Conservation (phyloP, 2,329 filamentous ascomycete genomes). For the Paraphoma sp. region DNA sequence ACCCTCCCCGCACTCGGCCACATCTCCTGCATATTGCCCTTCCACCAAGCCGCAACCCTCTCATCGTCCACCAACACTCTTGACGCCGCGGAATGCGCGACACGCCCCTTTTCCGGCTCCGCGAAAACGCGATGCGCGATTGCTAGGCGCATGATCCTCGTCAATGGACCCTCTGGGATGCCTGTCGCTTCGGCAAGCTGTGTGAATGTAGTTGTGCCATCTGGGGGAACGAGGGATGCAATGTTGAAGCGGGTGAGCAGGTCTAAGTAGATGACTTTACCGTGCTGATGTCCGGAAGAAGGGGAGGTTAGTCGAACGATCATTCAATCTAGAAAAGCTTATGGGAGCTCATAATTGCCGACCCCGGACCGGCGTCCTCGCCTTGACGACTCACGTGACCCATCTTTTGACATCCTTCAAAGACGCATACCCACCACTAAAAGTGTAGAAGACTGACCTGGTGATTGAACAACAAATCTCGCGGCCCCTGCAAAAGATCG, state of each 20-base stretch:
- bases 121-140: conserved; percentile 18
- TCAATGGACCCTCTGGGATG: background rate
- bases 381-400: no score
- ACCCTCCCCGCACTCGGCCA: conserved; percentile 6
- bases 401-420: no score
- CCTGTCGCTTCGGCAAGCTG: conserved; percentile 5
- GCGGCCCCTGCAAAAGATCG: conserved; percentile 10
- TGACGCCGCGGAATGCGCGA: conserved; percentile 15
- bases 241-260: no score
- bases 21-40: conserved; percentile 3
- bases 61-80: conserved; percentile 2
- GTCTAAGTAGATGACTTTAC: no score
- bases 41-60: conserved; percentile 1
- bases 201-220: background rate
- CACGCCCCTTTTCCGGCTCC: conserved; percentile 11
- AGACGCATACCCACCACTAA: no score
- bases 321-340: no score
- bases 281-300: no score
- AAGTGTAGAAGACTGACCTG: no score
- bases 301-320: no score
- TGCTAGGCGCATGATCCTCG: conserved; percentile 7
- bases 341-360: no score
- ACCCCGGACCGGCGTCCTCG: no score
- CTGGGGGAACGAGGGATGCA: background rate
- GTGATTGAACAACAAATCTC: background rate